Evolutionary conservation across 2,329 filamentous ascomycete genomes (phyloP), one percentile per base, ranked within the genome.

Genomic region (Fusarium tupiense): DNA sequence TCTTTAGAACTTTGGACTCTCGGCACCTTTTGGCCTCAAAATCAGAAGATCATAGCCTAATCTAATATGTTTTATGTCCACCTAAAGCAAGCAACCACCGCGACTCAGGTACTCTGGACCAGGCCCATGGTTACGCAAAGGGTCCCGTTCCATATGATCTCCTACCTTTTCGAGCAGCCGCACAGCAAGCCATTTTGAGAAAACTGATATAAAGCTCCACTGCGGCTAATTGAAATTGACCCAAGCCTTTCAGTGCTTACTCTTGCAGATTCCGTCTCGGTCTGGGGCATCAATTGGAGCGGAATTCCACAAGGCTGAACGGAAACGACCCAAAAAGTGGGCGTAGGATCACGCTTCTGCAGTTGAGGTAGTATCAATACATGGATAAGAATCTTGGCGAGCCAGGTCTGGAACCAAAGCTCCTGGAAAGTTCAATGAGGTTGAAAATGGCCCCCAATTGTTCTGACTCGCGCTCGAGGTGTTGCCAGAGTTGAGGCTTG

Each of bases 161-260:
- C 31, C 37, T 56, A 43, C 26, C 37, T 16, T 20, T 56, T 31
- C 16, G 22, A 43, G 37, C 24, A 31, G 12, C 24, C 20, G 37
- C 37, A 56, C 37, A 24, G 37, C 16, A 43, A 37, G 20, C 19
- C 40, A 19, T 46, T 17, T 35, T n/a, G 29, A 47, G 40, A 33
- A 24, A 57, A 13, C 29, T 14, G 33, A 31, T 56, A 43, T 14
- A 31, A 41, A 22, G 35, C 19, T 20, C 24, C 35, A 54, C 19
- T 7, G 14, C 20, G 19, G 24, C 10, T 29, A 54, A n/a, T 29
- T 29, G 35, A 56, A 20, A 56, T 43, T 43, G 53, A 31, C 2
- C 26, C 37, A 49, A 35, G 41, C 43, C 29, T 49, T 29, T 38
- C 61, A 64, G 59, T 56, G 40, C 63, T 65, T 64, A 64, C 47